Conservation (phyloP, 73 alveolate genomes). For the Paramecium sonneborni region DNA sequence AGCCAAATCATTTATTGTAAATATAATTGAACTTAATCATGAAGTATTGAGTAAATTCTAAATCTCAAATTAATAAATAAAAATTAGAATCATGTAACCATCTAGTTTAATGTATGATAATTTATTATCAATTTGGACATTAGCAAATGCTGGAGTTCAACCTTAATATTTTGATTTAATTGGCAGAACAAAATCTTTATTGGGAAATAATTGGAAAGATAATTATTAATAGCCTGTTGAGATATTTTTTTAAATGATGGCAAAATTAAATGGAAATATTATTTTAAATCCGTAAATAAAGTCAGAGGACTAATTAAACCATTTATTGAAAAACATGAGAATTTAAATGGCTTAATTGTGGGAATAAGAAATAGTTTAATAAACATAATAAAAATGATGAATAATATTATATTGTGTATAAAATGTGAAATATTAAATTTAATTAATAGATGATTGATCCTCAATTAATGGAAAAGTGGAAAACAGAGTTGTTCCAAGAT, state of each 20-base stretch:
- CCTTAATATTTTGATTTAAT: constrained; percentile 38
- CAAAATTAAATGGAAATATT: background rate
- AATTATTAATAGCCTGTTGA: constrained; percentile 6
- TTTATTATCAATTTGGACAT: constrained; percentile 7
- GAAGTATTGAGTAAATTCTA: constrained; percentile 20
- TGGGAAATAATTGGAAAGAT: constrained; percentile 42
- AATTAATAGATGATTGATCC: constrained; percentile 12
- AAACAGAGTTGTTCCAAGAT: constrained; percentile 46
- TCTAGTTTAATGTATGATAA: constrained; percentile 20
- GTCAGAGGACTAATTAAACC: background rate
- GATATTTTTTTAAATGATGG: background rate
- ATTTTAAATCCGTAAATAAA: constrained; percentile 19
- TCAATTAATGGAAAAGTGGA: constrained; percentile 51
- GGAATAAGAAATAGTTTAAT: constrained; percentile 8
- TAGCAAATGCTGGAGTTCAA: background rate
- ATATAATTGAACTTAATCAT: constrained; percentile 7
- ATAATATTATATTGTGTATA: background rate
- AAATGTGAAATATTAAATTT: background rate
- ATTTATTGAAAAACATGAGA: background rate
- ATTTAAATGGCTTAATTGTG: background rate
- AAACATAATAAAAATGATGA: background rate
- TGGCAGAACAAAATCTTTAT: constrained; percentile 2
- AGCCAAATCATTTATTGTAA: constrained; percentile 44
- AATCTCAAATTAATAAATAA: background rate
- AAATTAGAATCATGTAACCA: constrained; percentile 44